Conservation (phyloP, 2,329 filamentous ascomycete species). For the Lecanicillium sp. region DNA sequence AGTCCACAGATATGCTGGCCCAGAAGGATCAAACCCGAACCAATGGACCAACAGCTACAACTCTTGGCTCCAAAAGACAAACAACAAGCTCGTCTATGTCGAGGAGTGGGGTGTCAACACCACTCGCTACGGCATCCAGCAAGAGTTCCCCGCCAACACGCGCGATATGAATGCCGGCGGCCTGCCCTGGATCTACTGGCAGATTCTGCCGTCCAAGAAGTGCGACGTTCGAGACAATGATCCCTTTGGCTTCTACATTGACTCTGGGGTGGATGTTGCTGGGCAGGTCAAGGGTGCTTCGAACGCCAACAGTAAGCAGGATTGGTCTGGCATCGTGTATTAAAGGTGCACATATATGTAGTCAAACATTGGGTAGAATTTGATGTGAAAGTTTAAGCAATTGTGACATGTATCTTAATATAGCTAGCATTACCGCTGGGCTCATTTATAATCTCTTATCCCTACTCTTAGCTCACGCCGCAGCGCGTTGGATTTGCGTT, state of each 20-base stretch:
- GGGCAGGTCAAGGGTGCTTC: constrained; percentile 8
- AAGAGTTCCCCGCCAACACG: constrained; percentile 18
- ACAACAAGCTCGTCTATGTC: constrained; percentile 21
- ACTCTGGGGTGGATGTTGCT: constrained; percentile 9
- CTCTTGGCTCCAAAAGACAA: constrained; percentile 16
- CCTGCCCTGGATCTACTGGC: constrained; percentile 24
- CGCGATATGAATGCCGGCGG: constrained; percentile 20
- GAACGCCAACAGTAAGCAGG: constrained; percentile 7
- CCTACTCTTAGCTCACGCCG: neutral
- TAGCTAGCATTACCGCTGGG: neutral
- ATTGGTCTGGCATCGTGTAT: constrained; percentile 11
- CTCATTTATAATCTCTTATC: too few relatives aligned
- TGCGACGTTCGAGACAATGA: constrained; percentile 5
- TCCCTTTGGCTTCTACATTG: constrained; percentile 10
- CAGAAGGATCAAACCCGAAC: constrained; percentile 7
- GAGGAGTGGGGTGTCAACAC: constrained; percentile 19
- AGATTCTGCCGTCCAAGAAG: constrained; percentile 17
- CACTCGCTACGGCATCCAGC: constrained; percentile 6
- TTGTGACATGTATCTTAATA: neutral
- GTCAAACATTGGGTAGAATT: neutral
- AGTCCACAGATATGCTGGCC: constrained; percentile 18
- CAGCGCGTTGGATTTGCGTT: neutral
- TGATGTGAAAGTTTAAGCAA: neutral
- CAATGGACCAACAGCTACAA: constrained; percentile 17
- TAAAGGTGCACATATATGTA: neutral